phyloP scores from a whole-genome alignment of 176 grass and related monocot species.

The Bolboschoenus planiculmis region DNA sequence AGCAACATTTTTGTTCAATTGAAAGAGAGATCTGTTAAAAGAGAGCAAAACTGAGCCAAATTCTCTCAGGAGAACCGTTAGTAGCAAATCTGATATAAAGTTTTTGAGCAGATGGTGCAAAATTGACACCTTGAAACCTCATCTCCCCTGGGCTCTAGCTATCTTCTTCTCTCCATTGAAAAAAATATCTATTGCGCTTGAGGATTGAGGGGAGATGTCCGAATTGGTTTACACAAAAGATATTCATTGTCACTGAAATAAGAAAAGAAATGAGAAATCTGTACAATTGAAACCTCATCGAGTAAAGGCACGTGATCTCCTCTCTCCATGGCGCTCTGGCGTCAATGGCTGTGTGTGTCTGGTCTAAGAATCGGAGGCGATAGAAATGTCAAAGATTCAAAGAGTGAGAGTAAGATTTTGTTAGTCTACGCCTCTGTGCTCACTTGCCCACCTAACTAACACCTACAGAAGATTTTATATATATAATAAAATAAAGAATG shows the following conservation, averaged over 20 bases:
- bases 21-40: background rate
- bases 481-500: too few species aligned
- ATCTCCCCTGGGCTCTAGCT: background rate
- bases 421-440: background rate
- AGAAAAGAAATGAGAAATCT: conserved; percentile 1
- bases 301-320: conserved; percentile 26
- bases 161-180: too few species aligned
- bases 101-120: background rate
- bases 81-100: background rate
- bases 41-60: background rate
- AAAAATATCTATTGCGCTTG: too few species aligned
- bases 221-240: background rate
- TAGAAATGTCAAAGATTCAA: background rate
- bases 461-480: too few species aligned
- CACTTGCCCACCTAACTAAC: too few species aligned
- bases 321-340: conserved; percentile 22
- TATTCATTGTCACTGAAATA: background rate
- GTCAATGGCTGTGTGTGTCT: too few species aligned
- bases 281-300: background rate
- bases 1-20: background rate
- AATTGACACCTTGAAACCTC: background rate
- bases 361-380: background rate
- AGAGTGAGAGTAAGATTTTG: background rate
- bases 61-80: background rate
- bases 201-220: background rate